A percentile compares a stretch with the other conserved stretches of the same genome.
These are phyloP conservation scores for Fusarium sp. DNA, from an alignment of 2,329 filamentous ascomycete species.

Conservation along the genomic window DNA sequence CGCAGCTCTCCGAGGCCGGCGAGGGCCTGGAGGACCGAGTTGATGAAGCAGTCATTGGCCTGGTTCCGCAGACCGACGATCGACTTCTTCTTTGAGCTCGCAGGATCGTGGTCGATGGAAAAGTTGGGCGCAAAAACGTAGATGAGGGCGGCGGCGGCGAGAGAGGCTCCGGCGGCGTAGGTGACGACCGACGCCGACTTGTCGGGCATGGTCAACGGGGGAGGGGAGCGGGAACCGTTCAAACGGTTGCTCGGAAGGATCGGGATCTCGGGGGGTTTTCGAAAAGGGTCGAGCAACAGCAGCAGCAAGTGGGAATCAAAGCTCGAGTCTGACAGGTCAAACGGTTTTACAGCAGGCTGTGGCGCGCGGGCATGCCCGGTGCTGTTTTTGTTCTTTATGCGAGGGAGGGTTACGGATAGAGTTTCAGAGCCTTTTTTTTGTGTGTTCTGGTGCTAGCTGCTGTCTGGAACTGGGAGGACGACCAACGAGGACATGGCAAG, in stretches of 20 bases:
- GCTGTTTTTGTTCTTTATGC: slow-evolving; percentile 16
- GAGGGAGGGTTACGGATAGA: not conserved
- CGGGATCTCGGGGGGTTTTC: slow-evolving; percentile 19
- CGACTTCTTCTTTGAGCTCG: slow-evolving; percentile 74
- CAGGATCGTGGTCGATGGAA: slow-evolving; percentile 84
- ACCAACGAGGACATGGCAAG: slow-evolving; percentile 32
- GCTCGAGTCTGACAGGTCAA: slow-evolving; percentile 41
- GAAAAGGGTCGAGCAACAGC: not conserved
- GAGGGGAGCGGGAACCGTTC: slow-evolving; percentile 15
- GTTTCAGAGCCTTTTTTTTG: not conserved
- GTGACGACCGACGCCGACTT: slow-evolving; percentile 64
- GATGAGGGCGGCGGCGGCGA: slow-evolving; percentile 92
- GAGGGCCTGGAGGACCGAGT: slow-evolving; percentile 91
- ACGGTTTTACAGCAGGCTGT: slow-evolving; percentile 33
- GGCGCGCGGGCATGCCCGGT: slow-evolving; percentile 37
- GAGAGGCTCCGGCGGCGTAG: slow-evolving; percentile 93
- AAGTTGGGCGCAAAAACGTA: slow-evolving; percentile 99
- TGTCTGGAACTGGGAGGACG: not conserved
- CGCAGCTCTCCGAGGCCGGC: slow-evolving; percentile 89
- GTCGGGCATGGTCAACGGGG: slow-evolving; percentile 47
- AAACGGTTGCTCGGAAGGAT: slow-evolving; percentile 32
- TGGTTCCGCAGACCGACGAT: slow-evolving; percentile 89
- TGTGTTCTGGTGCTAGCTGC: slow-evolving; percentile 5
- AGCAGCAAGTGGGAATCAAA: slow-evolving; percentile 3
- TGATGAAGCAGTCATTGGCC: slow-evolving; percentile 97